Base-by-base conservation (phyloP, 2,329 filamentous ascomycete species). In the Cordyceps militaris region DNA sequence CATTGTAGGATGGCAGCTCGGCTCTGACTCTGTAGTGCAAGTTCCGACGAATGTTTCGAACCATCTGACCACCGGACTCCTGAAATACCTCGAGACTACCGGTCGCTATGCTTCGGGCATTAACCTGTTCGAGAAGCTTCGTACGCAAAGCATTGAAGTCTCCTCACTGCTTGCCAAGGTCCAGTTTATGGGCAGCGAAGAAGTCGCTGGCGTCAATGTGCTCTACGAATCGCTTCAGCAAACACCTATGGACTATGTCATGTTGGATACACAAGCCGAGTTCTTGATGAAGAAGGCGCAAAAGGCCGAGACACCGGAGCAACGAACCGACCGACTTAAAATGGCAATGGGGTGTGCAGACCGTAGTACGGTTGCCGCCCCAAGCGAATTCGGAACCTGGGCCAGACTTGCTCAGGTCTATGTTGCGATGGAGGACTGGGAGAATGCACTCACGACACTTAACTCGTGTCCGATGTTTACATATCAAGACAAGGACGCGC, bases 391-490 rank as follows among this genome's bases (percentile, higher is more conserved):
- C 68, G 89, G 90, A 56, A 97, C 94, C 0, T 99, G 94, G 94
- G 93, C 94, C 58, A 82, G 92, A 58, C 74, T 99, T 62, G 92
- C 92, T 2, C 91, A 97, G 69, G 88, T 97, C 32, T 99, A 99
- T 65, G 89, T 97, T 57, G 84, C 87, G 51, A 84, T 96, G 74
- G 94, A 99, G 70, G 90, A 96, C 69, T 99, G 94, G 91, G 94
- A 97, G 68, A 85, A 97, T 64, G 94, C 94, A 0, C 81, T 99
- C 24, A 86, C 96, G 5, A 97, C 94, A 4, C 80, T 99, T 54
- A 99, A 99, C 74, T 99, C 94, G 19, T 99, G 94, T 71, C 94
- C 94, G 9, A 99, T 99, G 94, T 99, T 99, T 72, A 99, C 94
- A 7, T 97, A 99, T 72, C 94, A 97, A 73, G 94, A 99, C 73